Base-by-base conservation (phyloP, 139 green algal genomes). In the Yamagishiella unicocca region DNA sequence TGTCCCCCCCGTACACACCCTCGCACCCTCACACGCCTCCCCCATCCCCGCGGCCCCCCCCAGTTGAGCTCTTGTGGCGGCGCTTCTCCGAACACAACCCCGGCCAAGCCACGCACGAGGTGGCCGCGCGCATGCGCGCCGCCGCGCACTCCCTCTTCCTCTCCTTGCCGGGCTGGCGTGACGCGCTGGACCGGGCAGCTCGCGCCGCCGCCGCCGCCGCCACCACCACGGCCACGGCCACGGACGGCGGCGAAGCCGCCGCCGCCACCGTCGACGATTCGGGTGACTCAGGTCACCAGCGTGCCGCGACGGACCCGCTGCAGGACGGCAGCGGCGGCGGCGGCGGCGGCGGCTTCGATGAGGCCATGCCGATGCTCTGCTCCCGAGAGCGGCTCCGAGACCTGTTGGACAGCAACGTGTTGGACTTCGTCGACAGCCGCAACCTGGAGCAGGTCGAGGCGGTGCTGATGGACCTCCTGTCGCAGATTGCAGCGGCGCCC, bases 21-120 rank as follows among this genome's bases (percentile, higher is more conserved):
- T n/a, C n/a, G n/a, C n/a, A n/a, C 14, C 10, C 17, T 25, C 4
- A 12, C 62, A 19, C 14, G 27, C 62, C 62, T 38, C 22, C 62
- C 62, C 62, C 62, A 3, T 40, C 27, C 5, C 27, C 29, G 3
- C 3, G 5, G 22, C 55, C 14, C 22, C 55, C 67, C 29, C 38
- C 76, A 83, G 76, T 71, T 21, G 53, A 83, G 76, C 53, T 83
- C 21, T 53, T 83, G 24, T 83, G 76, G 76, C 76, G 37, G 53
- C 76, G 76, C 53, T 83, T n/a, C 37, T 24, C 53, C 21, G 53
- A 70, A 35, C 37, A 19, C 14, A 33, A 71, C 35, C 76, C 76
- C 22, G 21, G 6, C 14, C 17, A 67, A 0, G 76, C 76, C 33
- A 71, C 53, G 0, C 53, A 66, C 8, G 53, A 83, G 7, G 35